Evolutionary conservation across 2,329 filamentous ascomycete genomes (phyloP).

Genomic region (Talaromyces sp.): DNA sequence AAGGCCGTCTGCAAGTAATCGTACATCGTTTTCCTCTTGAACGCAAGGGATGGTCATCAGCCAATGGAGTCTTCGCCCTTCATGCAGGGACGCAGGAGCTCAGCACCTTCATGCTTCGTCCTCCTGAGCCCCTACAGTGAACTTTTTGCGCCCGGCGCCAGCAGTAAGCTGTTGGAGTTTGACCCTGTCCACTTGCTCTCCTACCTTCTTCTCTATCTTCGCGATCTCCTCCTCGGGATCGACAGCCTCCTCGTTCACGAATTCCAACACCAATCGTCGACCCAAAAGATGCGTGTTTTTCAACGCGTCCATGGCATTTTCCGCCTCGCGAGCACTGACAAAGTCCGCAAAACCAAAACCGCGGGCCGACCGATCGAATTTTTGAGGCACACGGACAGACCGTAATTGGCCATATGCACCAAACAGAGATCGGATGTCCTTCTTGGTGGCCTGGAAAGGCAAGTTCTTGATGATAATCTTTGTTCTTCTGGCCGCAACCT

Average conservation of each 20-base stretch:
- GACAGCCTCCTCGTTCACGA: slow-evolving; percentile 82
- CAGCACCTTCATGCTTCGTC: slow-evolving; percentile 52
- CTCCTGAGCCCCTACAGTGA: slow-evolving; percentile 75
- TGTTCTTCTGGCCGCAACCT: slow-evolving; percentile 72
- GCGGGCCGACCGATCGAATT: slow-evolving; percentile 83
- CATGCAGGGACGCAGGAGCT: slow-evolving; percentile 35
- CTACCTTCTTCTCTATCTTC: slow-evolving; percentile 96
- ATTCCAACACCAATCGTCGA: slow-evolving; percentile 85
- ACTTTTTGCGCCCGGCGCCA: slow-evolving; percentile 80
- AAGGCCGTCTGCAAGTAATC: slow-evolving; percentile 29
- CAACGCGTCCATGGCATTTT: slow-evolving; percentile 86
- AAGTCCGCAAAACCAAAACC: slow-evolving; percentile 98
- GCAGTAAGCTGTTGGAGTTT: slow-evolving; percentile 82
- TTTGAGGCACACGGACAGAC: slow-evolving; percentile 91
- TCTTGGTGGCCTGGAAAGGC: slow-evolving; percentile 92
- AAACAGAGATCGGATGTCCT: slow-evolving; percentile 84
- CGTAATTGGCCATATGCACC: slow-evolving; percentile 88
- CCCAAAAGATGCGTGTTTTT: slow-evolving; percentile 92
- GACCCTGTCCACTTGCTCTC: slow-evolving; percentile 86
- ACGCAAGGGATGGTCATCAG: slow-evolving; percentile 39
- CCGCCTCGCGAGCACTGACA: slow-evolving; percentile 83
- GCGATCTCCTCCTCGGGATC: slow-evolving; percentile 95
- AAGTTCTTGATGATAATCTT: slow-evolving; percentile 99
- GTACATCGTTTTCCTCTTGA: slow-evolving; percentile 27
- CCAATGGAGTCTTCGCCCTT: slow-evolving; percentile 32